Conservation (phyloP, 1,284 basidiomycete species). For the Ganoderma multipileum region DNA sequence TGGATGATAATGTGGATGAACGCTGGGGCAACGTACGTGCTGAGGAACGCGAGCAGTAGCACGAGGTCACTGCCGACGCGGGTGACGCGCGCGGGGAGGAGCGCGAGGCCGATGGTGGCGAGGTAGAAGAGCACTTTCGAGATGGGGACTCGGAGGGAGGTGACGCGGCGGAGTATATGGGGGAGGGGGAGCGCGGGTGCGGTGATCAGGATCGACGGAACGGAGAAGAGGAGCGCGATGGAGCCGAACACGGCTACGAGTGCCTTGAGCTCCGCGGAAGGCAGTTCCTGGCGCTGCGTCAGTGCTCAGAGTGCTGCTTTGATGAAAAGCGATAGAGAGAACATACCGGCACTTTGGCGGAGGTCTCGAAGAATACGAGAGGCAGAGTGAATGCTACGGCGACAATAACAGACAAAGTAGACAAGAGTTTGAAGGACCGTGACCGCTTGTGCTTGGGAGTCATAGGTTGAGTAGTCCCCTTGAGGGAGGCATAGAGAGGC, state of each 20-base stretch:
- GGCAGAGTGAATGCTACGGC: slow-evolving; percentile 62
- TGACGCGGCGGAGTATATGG: slow-evolving; percentile 47
- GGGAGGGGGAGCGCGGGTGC: slow-evolving; percentile 57
- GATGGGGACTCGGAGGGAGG: slow-evolving; percentile 48
- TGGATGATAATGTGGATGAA: slow-evolving; percentile 71
- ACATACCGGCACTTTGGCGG: slow-evolving; percentile 50
- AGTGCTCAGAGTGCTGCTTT: not conserved
- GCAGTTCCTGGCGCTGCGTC: slow-evolving; percentile 33
- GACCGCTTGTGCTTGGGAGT: slow-evolving; percentile 54
- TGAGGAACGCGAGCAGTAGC: slow-evolving; percentile 55
- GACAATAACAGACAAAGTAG: slow-evolving; percentile 54
- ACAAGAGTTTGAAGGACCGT: slow-evolving; percentile 66
- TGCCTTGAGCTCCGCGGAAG: slow-evolving; percentile 37
- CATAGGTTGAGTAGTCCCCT: slow-evolving; percentile 46
- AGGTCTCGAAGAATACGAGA: slow-evolving; percentile 59
- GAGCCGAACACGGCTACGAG: slow-evolving; percentile 53
- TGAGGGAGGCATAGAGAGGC: slow-evolving; percentile 66
- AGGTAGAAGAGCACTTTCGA: slow-evolving; percentile 51
- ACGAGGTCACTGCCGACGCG: slow-evolving; percentile 53
- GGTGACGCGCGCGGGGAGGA: slow-evolving; percentile 46
- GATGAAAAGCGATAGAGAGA: slow-evolving; percentile 13
- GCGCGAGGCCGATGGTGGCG: slow-evolving; percentile 50
- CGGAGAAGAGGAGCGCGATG: slow-evolving; percentile 60
- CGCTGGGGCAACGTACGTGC: slow-evolving; percentile 69
- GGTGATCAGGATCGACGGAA: slow-evolving; percentile 67